phyloP scores from a whole-genome alignment of 805 yeast genomes.

The Tetrapisispora namnaoensis region DNA sequence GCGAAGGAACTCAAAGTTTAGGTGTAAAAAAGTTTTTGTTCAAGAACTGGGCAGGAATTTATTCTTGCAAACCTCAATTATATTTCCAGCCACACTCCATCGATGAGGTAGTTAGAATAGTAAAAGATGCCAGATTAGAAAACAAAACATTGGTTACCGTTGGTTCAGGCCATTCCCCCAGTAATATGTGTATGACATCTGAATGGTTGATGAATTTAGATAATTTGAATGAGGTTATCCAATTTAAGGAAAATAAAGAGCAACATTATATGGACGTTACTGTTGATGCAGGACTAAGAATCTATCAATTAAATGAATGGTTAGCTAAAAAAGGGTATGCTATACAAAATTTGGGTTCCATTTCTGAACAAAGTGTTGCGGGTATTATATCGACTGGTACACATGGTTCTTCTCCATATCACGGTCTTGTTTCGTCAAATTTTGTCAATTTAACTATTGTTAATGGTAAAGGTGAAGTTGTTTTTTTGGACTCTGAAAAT shows the following conservation, averaged over 20 bases:
- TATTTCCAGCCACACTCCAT: conserved; percentile 67
- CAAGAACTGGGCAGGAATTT: conserved; percentile 82
- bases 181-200: conserved; percentile 75
- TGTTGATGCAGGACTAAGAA: conserved; percentile 87
- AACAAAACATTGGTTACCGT: conserved; percentile 68
- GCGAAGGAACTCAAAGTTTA: not conserved
- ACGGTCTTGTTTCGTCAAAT: conserved; percentile 84
- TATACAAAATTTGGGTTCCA: conserved; percentile 86
- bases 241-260: conserved; percentile 38
- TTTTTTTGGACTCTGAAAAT: conserved; percentile 41
- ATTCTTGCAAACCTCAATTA: conserved; percentile 61
- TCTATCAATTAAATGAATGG: conserved; percentile 61
- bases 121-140: conserved; percentile 49
- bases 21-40: conserved; percentile 28
- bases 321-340: conserved; percentile 61
- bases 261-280: conserved; percentile 76
- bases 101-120: conserved; percentile 60
- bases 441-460: conserved; percentile 68
- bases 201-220: conserved; percentile 89
- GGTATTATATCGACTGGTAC: conserved; percentile 97
- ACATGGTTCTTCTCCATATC: conserved; percentile 90
- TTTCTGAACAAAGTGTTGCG: conserved; percentile 85
- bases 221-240: conserved; percentile 49
- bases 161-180: conserved; percentile 94
- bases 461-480: conserved; percentile 63